Percentiles rank a stretch among this genome's conserved stretches.
These are phyloP conservation scores for Rhizopogon vesiculosus DNA, from an alignment of 768 basidiomycete genomes.

Conservation along the genomic window DNA sequence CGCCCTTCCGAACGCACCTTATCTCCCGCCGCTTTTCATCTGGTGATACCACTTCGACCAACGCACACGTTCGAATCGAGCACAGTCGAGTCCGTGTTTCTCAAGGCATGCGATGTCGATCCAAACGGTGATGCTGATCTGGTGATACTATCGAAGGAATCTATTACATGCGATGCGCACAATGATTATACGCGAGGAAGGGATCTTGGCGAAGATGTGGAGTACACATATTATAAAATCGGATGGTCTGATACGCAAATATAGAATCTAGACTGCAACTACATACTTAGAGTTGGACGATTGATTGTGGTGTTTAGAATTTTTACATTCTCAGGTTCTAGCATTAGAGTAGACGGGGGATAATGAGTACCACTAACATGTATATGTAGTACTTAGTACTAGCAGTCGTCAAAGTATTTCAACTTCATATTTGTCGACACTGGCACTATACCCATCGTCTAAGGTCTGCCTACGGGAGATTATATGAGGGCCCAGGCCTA, in stretches of 20 bases:
- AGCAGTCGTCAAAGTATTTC: no score
- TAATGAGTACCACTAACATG: no score
- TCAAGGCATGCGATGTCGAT: constrained; percentile 5
- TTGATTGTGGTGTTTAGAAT: no score
- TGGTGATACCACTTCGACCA: constrained; percentile 70
- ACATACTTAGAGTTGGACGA: background rate
- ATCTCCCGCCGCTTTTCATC: constrained; percentile 45
- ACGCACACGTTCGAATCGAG: constrained; percentile 58
- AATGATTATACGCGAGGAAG: constrained; percentile 13
- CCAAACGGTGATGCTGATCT: constrained; percentile 26
- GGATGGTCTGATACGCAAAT: constrained; percentile 45
- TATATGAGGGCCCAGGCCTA: no score
- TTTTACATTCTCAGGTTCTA: no score
- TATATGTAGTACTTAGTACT: no score
- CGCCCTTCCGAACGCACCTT: constrained; percentile 5
- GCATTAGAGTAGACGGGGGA: no score
- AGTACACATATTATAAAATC: constrained; percentile 70
- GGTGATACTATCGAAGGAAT: constrained; percentile 49
- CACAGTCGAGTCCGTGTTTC: constrained; percentile 55
- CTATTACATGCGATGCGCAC: constrained; percentile 48
- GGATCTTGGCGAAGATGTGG: constrained; percentile 45
- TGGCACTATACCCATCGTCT: no score
- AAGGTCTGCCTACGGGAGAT: no score
- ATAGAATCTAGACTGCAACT: background rate
- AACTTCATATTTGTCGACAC: no score